A percentile compares a stretch with the other conserved stretches of the same genome.
Conservation (phyloP, 345 rosid genomes). For the Pistacia vera region DNA sequence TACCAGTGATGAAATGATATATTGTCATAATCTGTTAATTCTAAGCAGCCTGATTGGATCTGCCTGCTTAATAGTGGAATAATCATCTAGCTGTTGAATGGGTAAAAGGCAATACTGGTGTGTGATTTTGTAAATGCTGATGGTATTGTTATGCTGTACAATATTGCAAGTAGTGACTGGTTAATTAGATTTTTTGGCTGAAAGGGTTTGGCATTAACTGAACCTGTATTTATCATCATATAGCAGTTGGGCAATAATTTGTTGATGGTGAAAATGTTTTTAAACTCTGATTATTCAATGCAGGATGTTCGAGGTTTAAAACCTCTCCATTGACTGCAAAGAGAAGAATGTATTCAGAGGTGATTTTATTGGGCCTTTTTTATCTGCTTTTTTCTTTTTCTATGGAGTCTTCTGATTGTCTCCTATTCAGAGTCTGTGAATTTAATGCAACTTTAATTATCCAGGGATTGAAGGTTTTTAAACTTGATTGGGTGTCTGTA, state of each 20-base stretch:
- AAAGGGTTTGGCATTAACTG: background rate
- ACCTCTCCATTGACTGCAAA: slow-evolving; percentile 67
- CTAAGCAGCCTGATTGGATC: background rate
- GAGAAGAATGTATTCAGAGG: slow-evolving; percentile 85
- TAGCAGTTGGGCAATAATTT: background rate
- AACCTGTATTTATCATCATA: background rate
- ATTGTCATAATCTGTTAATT: slow-evolving; percentile 1
- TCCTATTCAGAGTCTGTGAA: slow-evolving; percentile 9
- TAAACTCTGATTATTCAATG: slow-evolving; percentile 25
- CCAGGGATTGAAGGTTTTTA: slow-evolving; percentile 84
- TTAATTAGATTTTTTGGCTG: slow-evolving; percentile 13
- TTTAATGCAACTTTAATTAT: slow-evolving; percentile 23
- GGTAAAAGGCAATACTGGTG: background rate
- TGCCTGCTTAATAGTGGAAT: background rate
- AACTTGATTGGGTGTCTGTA: slow-evolving; percentile 87
- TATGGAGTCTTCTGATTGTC: background rate
- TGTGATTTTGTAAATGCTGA: background rate
- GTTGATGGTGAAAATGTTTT: slow-evolving; percentile 5
- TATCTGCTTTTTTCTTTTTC: slow-evolving; percentile 9
- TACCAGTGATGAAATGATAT: background rate
- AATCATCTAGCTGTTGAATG: background rate
- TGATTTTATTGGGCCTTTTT: slow-evolving; percentile 31
- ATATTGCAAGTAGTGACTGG: slow-evolving; percentile 1
- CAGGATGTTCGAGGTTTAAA: slow-evolving; percentile 90
- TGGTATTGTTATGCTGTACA: background rate